Conservation (phyloP, 257 asterid species). For the Dorcoceras hygrometricum region DNA sequence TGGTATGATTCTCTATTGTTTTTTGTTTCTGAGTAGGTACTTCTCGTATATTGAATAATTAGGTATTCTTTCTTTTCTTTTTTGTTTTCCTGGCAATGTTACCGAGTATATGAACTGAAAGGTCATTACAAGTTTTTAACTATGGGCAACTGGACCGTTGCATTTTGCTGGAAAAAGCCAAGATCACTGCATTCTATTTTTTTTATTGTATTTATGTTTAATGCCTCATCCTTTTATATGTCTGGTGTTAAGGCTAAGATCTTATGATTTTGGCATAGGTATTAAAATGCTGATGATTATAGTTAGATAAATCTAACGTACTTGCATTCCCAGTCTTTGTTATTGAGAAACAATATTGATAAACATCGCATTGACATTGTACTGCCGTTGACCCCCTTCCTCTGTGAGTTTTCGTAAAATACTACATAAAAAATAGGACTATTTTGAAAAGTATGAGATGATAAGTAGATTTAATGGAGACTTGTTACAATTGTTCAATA, state of each 20-base stretch:
- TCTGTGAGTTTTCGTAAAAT: no score
- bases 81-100: constrained; percentile 6
- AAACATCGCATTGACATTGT: no score
- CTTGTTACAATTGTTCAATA: background rate
- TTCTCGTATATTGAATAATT: background rate
- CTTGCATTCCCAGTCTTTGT: background rate
- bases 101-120: constrained; percentile 1
- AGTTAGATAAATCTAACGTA: background rate
- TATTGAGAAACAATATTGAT: no score
- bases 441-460: background rate
- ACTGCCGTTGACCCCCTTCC: no score
- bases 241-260: constrained; percentile 6
- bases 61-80: background rate
- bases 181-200: constrained; percentile 6
- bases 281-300: background rate
- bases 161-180: background rate
- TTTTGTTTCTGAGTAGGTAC: constrained; percentile 7
- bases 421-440: background rate
- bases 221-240: background rate
- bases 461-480: constrained; percentile 8
- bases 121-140: constrained; percentile 2
- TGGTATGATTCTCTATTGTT: constrained; percentile 39
- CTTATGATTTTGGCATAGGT: constrained; percentile 12
- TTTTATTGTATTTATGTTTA: background rate
- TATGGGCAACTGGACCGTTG: background rate